These are phyloP conservation scores for Colletotrichum sp. DNA, from an alignment of 2,329 filamentous ascomycete genomes.

Conservation along the genomic window DNA sequence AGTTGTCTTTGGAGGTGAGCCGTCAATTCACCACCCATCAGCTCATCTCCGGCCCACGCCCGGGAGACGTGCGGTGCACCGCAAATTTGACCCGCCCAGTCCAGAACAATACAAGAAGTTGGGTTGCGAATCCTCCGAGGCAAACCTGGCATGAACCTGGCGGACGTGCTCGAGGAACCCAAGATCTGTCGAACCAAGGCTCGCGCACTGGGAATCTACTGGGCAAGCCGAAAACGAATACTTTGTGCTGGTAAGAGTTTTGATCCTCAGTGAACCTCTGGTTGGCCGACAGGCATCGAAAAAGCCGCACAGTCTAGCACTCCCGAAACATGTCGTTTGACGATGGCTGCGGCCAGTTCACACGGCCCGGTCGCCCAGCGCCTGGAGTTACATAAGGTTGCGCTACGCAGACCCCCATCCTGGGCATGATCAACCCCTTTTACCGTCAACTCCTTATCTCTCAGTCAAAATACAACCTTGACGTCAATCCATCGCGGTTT, in stretches of 20 bases:
- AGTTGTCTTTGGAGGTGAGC: neutral
- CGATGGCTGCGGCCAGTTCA: constrained; percentile 1
- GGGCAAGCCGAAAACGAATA: neutral
- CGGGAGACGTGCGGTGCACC: neutral
- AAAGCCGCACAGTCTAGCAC: neutral
- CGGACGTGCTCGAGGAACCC: neutral
- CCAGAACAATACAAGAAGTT: neutral
- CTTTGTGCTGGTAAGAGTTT: neutral
- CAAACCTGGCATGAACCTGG: neutral
- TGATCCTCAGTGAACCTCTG: neutral
- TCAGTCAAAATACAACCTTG: neutral
- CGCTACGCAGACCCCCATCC: neutral
- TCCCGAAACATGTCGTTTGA: constrained; percentile 13
- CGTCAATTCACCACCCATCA: neutral
- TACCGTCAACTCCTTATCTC: neutral
- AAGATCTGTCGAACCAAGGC: neutral
- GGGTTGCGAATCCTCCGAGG: neutral
- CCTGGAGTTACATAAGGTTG: neutral
- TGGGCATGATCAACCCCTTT: neutral
- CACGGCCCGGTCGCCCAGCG: constrained; percentile 1
- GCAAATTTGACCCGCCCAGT: neutral
- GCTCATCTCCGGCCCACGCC: neutral
- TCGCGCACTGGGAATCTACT: neutral
- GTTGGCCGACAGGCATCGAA: neutral
- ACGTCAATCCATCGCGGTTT: neutral